These are phyloP conservation scores for Tuber indicum DNA, from an alignment of 495 filamentous ascomycete genomes.

Conservation along the genomic window DNA sequence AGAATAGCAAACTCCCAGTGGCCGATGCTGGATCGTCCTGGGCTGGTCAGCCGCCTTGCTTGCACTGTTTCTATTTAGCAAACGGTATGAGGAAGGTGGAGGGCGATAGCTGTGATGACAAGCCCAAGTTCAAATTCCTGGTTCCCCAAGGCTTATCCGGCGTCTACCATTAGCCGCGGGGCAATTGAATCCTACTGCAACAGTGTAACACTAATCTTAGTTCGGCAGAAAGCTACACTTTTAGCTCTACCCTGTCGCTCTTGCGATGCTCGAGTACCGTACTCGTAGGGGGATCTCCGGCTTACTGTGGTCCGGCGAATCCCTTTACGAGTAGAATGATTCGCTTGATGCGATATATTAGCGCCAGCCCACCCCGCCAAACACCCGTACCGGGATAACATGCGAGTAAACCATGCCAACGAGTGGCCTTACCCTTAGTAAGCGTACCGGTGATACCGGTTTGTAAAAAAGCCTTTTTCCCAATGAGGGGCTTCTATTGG, in stretches of 20 bases:
- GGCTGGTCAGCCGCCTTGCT: not conserved
- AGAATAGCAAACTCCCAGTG: not conserved
- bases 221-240: not conserved
- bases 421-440: not conserved
- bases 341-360: not conserved
- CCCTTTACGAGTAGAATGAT: not conserved
- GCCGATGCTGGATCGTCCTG: not conserved
- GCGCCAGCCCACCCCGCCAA: not conserved
- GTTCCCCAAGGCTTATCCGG: not conserved
- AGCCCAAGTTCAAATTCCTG: not conserved
- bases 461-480: not conserved
- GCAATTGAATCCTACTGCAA: not conserved
- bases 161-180: not conserved
- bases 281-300: not conserved
- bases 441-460: not conserved
- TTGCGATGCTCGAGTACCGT: no score
- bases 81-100: not conserved
- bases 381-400: not conserved
- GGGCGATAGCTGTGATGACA: not conserved
- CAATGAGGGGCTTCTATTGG: not conserved
- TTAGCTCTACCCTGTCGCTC: not conserved
- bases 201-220: not conserved
- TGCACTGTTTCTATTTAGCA: not conserved
- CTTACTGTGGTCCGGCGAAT: not conserved
- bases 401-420: not conserved